Evolutionary conservation across 805 yeast genomes (phyloP).

Genomic region (Yamadazyma nakazawae): DNA sequence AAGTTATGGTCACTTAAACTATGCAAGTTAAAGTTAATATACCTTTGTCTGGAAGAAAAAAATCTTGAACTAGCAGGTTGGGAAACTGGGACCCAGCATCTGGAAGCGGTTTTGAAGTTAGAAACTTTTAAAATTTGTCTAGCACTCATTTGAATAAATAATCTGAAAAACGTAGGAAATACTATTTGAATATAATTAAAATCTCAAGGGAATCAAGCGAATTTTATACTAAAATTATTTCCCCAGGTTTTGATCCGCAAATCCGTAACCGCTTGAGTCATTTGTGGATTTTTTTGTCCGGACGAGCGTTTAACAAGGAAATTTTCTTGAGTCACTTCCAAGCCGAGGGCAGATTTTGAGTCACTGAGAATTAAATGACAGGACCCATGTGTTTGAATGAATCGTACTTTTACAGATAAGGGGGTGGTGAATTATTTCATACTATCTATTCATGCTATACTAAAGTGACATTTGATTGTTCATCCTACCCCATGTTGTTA

Average conservation of each 20-base stretch:
- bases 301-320: neutral
- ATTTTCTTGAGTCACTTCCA: slow-evolving; percentile 3
- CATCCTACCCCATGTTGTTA: no score
- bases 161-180: neutral
- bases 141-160: slow-evolving; percentile 17
- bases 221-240: slow-evolving; percentile 4
- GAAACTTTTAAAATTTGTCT: slow-evolving; percentile 30
- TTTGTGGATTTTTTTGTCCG: slow-evolving; percentile 3
- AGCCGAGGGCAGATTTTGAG: neutral
- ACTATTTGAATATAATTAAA: neutral
- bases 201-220: neutral
- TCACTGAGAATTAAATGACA: neutral
- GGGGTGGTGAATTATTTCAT: no score
- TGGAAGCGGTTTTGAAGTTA: slow-evolving; percentile 39
- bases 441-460: no score
- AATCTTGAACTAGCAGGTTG: slow-evolving; percentile 22
- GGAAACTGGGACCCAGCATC: slow-evolving; percentile 39
- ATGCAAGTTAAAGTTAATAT: slow-evolving; percentile 28
- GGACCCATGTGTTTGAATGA: neutral
- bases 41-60: slow-evolving; percentile 37
- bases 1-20: slow-evolving; percentile 27
- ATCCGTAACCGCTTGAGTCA: slow-evolving; percentile 11
- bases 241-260: slow-evolving; percentile 14
- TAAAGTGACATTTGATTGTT: no score
- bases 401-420: no score